Evolutionary conservation across 257 asterid species (phyloP).

Genomic region (Nyctanthes arbortristis): DNA sequence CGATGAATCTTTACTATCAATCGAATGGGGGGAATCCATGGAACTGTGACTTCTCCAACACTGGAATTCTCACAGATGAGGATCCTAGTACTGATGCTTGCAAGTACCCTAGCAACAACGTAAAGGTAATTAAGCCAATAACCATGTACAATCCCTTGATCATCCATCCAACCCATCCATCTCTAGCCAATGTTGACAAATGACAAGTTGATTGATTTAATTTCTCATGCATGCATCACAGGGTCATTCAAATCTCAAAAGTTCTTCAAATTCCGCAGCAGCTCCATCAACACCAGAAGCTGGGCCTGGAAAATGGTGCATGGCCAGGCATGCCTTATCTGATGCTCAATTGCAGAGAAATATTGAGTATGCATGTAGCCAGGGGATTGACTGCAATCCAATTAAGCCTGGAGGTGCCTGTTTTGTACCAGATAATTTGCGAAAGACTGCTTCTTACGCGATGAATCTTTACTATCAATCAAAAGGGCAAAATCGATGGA

Average conservation of each 20-base stretch:
- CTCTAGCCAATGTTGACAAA: too few relatives aligned
- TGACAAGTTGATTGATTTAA: too few relatives aligned
- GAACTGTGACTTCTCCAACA: constrained; percentile 73
- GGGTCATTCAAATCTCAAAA: too few relatives aligned
- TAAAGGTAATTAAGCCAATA: too few relatives aligned
- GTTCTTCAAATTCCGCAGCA: neutral
- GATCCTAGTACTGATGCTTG: too few relatives aligned
- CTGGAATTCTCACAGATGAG: constrained; percentile 42
- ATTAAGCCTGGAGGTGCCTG: constrained; percentile 76
- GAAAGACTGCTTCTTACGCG: constrained; percentile 75
- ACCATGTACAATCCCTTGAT: too few relatives aligned
- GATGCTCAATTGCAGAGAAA: constrained; percentile 52
- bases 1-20: constrained; percentile 80
- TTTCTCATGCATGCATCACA: too few relatives aligned
- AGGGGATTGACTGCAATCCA: constrained; percentile 71
- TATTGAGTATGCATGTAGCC: constrained; percentile 71
- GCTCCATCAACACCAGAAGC: constrained; percentile 32
- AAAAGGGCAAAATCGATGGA: constrained; percentile 73
- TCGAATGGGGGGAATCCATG: constrained; percentile 74
- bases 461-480: constrained; percentile 81
- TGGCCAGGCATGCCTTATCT: too few relatives aligned
- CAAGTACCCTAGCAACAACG: too few relatives aligned
- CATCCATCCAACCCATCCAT: too few relatives aligned
- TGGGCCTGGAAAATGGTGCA: too few relatives aligned
- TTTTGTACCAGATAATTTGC: constrained; percentile 61